Evolutionary conservation across 2,329 filamentous ascomycete species (phyloP).

Genomic region (Scytalidium lignicola): DNA sequence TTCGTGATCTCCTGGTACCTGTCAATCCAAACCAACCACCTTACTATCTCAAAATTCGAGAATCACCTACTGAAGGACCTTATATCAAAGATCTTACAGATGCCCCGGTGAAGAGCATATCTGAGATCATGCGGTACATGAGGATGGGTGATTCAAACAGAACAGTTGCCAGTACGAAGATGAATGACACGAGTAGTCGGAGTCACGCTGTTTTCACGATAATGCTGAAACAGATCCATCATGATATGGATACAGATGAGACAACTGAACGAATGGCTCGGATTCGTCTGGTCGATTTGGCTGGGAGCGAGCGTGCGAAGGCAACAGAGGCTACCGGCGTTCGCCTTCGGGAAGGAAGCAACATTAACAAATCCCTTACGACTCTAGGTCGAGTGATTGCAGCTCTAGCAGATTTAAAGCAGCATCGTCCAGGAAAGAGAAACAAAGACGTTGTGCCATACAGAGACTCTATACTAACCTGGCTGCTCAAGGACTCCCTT

Average conservation of each 20-base stretch:
- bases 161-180: constrained; percentile 90
- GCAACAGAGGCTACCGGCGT: constrained; percentile 91
- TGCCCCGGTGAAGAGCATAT: constrained; percentile 79
- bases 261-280: constrained; percentile 92
- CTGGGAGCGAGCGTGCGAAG: constrained; percentile 91
- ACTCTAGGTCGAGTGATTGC: constrained; percentile 95
- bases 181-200: constrained; percentile 97
- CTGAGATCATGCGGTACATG: constrained; percentile 88
- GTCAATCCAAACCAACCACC: constrained; percentile 65
- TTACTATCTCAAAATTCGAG: constrained; percentile 93
- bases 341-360: constrained; percentile 86
- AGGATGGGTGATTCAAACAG: constrained; percentile 81
- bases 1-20: constrained; percentile 85
- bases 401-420: constrained; percentile 69
- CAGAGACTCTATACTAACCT: constrained; percentile 75
- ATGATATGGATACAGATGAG: constrained; percentile 95
- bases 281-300: constrained; percentile 91
- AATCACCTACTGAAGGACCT: constrained; percentile 89
- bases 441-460: constrained; percentile 79
- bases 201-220: constrained; percentile 98
- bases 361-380: constrained; percentile 98
- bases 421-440: constrained; percentile 51
- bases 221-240: constrained; percentile 95
- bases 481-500: constrained; percentile 92
- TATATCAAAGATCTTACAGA: constrained; percentile 97